Base-by-base conservation (phyloP, 352 stramenopile species). In the Blastocystis sp. region DNA sequence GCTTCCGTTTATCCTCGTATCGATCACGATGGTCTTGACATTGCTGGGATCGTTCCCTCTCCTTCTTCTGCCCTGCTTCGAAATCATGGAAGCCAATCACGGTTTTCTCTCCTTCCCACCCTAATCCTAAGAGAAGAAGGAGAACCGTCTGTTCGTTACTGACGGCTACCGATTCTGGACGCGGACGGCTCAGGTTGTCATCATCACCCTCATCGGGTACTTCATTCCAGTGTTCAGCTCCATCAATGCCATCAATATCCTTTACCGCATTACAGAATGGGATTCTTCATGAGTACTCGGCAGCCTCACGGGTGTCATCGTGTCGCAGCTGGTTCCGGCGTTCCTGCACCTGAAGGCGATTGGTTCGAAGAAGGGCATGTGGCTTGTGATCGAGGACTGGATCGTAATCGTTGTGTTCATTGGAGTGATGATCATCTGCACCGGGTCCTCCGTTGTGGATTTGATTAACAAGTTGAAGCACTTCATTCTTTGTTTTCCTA, bases 201-300 rank as follows among this genome's bases (percentile, higher is more conserved):
- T 79, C 9, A 38, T 61, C 4, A 79, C 69, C 10, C 28, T 79
- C 3, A 42, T 79, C 17, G 69, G 38, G 2, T 79, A 64, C 57
- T 79, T 64, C 38, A 63, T 79, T 79, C 69, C 69, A 3, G 21
- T 43, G 28, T 79, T 79, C 43, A 54, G 52, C 40, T 79, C 69
- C 17, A 79, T 79, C 57, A 79, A 79, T 64, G 69, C 69, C 21
- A 79, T 79, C 45, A 79, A 79, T 79, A 79, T 79, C 69, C 69
- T 79, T 60, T 38, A 17, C 3, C 21, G 38, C 11, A 17, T 64
- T 21, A 17, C 40, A 17, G 11, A 19, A 43, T 10, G 19, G 40
- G 10, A 43, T 63, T 63, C 69, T 64, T 79, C 9, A 62, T 10
- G n/a, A 40, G 4, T 43, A 79, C 1, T 79, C 63, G 69, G 69